These are phyloP conservation scores for Fusarium verrucosum DNA, from an alignment of 2,329 filamentous ascomycete genomes.

Conservation along the genomic window DNA sequence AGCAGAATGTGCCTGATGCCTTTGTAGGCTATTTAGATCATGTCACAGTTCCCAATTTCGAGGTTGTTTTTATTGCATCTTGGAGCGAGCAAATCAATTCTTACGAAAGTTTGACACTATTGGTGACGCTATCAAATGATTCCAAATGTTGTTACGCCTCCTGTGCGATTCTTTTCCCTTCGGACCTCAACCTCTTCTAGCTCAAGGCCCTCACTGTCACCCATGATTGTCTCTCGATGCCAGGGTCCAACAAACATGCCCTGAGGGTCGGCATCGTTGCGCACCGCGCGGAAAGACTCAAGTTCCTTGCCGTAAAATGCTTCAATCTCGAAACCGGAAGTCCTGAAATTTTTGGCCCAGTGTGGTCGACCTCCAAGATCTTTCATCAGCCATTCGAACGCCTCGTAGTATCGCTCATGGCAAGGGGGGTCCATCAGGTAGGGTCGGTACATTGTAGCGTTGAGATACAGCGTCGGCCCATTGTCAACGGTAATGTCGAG, in stretches of 20 bases:
- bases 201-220: constrained; percentile 46
- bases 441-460: constrained; percentile 87
- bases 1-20: neutral
- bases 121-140: constrained; percentile 27
- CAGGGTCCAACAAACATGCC: constrained; percentile 92
- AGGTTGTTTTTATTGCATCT: neutral
- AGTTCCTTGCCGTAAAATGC: constrained; percentile 75
- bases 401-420: constrained; percentile 81
- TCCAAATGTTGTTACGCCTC: constrained; percentile 44
- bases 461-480: constrained; percentile 84
- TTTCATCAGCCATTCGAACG: constrained; percentile 90
- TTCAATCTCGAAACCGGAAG: constrained; percentile 68
- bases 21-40: neutral
- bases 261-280: constrained; percentile 77
- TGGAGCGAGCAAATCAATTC: constrained; percentile 1
- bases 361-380: constrained; percentile 84
- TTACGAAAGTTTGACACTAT: constrained; percentile 14
- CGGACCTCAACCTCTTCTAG: constrained; percentile 52
- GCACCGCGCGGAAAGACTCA: constrained; percentile 71
- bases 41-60: neutral
- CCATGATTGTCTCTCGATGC: constrained; percentile 76
- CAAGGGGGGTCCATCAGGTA: constrained; percentile 82
- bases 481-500: constrained; percentile 76
- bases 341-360: constrained; percentile 91
- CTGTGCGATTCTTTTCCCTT: constrained; percentile 38